These are phyloP conservation scores for Naegleria lovaniensis DNA, from an alignment of 208 protist species.

Conservation along the genomic window DNA sequence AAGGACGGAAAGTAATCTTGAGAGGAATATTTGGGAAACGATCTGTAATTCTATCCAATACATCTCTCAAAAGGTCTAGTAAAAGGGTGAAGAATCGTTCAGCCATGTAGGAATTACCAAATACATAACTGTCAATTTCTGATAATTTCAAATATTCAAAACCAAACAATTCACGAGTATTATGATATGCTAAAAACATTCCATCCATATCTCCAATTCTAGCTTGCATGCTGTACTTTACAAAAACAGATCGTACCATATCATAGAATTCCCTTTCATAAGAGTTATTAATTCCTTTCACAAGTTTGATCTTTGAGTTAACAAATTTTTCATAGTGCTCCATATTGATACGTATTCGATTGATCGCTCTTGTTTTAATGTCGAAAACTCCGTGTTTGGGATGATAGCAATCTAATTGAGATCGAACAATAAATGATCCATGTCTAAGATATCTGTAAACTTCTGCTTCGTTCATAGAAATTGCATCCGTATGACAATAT, in stretches of 20 bases:
- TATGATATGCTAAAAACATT: conserved; percentile 55
- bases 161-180: conserved; percentile 50
- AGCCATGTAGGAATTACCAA: conserved; percentile 30
- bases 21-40: conserved; percentile 7
- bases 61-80: not conserved
- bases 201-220: conserved; percentile 50
- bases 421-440: conserved; percentile 41
- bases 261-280: conserved; percentile 54
- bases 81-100: conserved; percentile 20
- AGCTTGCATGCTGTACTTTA: conserved; percentile 52
- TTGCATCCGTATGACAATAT: not conserved
- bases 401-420: conserved; percentile 52
- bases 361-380: conserved; percentile 50
- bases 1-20: not conserved
- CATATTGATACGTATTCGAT: not conserved
- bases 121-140: conserved; percentile 44
- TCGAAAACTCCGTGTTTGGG: conserved; percentile 38
- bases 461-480: not conserved
- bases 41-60: conserved; percentile 26
- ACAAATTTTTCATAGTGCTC: not conserved
- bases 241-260: conserved; percentile 36
- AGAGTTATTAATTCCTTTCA: conserved; percentile 29
- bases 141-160: conserved; percentile 44
- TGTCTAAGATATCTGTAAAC: conserved; percentile 22
- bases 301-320: not conserved